Evolutionary conservation across 2,329 filamentous ascomycete species (phyloP), one percentile per base, ranked within the genome.

Genomic region (Lachnellula occidentalis): DNA sequence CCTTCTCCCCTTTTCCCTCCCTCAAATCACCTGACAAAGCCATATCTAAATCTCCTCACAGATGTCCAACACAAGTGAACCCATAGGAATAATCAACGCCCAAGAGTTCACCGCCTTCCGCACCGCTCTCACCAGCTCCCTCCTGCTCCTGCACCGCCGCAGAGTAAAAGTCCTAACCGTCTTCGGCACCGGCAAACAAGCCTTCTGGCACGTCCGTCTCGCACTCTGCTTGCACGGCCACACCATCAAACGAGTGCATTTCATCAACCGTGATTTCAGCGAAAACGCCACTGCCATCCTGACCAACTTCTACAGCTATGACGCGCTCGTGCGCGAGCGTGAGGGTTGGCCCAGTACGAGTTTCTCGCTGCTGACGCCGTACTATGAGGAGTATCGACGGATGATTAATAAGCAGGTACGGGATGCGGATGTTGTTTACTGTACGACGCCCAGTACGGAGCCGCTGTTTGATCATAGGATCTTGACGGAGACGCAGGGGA

Each of bases 191-290:
- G 92, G 92, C 45, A 84, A 87, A 63, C 92, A 96, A 74, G 92
- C 92, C 12, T 95, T 92, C 74, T 97, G 92, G 92, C 92, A 96
- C 69, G 83, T 95, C 43, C 86, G 91, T 1, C 79, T 97, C 4
- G 86, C 92, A 0, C 78, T 97, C 11, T 78, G 92, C 59, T 78
- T 94, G 48, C 86, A 80, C 21, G 82, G 82, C 1, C 52, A 74
- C 45, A 88, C 90, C 19, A 86, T 96, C 63, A 85, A 86, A 64
- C 82, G 87, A 55, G 80, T 96, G 47, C 86, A 92, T 72, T 86
- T 96, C 65, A 85, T 96, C 68, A 95, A 92, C 66, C 85, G 88
- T 34, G 76, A 78, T 51, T 89, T 88, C 66, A 79, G 76, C 51
- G 78, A 83, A 8, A 78, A 75, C 45, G 82, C 81, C 1, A 74